phyloP scores from a whole-genome alignment of 352 stramenopile genomes.

The Phytophthora chlamydospora region DNA sequence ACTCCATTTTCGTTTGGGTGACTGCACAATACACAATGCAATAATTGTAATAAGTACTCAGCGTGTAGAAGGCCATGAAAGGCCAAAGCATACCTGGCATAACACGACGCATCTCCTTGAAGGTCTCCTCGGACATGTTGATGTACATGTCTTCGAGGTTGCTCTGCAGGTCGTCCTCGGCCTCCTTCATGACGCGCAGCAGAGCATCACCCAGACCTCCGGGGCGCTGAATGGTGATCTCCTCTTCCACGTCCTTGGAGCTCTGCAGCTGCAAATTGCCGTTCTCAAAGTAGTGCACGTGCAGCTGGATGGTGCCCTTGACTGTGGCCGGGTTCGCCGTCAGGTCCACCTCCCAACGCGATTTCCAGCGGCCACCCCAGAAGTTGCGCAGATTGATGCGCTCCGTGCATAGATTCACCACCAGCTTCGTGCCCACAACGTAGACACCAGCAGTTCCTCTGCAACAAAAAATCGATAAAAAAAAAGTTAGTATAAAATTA shows the following conservation, averaged over 20 bases:
- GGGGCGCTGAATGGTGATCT: slow-evolving; percentile 47
- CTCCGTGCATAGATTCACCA: slow-evolving; percentile 85
- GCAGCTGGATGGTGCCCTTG: slow-evolving; percentile 76
- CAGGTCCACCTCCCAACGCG: slow-evolving; percentile 78
- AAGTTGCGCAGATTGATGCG: slow-evolving; percentile 91
- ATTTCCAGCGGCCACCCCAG: slow-evolving; percentile 88
- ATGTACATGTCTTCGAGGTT: slow-evolving; percentile 95
- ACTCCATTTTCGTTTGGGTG: slow-evolving; percentile 91
- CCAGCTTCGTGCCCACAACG: slow-evolving; percentile 60
- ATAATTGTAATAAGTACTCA: slow-evolving; percentile 3
- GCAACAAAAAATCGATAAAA: slow-evolving; percentile 1
- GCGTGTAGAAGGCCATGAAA: background rate
- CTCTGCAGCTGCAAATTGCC: slow-evolving; percentile 94
- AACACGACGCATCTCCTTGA: slow-evolving; percentile 95
- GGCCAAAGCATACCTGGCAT: slow-evolving; percentile 76
- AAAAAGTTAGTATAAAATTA: slow-evolving; percentile 7
- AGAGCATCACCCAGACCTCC: slow-evolving; percentile 69
- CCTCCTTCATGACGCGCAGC: slow-evolving; percentile 74
- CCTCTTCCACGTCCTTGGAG: slow-evolving; percentile 71
- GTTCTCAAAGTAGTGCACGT: slow-evolving; percentile 97
- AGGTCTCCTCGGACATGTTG: slow-evolving; percentile 95
- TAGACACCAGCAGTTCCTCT: slow-evolving; percentile 86
- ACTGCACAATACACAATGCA: slow-evolving; percentile 40
- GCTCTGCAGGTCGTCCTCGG: slow-evolving; percentile 87
- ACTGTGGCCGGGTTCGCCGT: slow-evolving; percentile 49